Percentiles rank a stretch among this genome's conserved stretches.
Evolutionary conservation across 192 early-diverging fungal species (phyloP).

Genomic region (Rhizophagus prolifer): DNA sequence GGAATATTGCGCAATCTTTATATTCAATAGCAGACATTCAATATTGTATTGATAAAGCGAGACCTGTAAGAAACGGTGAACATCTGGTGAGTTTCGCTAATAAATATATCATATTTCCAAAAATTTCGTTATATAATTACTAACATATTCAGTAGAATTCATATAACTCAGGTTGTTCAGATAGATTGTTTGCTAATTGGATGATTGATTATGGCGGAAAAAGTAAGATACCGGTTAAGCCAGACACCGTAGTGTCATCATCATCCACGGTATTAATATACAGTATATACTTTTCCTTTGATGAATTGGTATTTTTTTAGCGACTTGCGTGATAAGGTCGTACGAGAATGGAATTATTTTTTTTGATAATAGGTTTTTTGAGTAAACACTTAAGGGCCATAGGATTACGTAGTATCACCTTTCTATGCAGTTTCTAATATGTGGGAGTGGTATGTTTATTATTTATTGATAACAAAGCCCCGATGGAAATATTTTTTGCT

Average conservation of each 20-base stretch:
- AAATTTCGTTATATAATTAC: not conserved
- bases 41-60: slow-evolving; percentile 57
- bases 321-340: slow-evolving; percentile 31
- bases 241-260: slow-evolving; percentile 46
- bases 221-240: slow-evolving; percentile 26
- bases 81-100: slow-evolving; percentile 40
- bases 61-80: slow-evolving; percentile 59
- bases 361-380: slow-evolving; percentile 41
- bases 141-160: slow-evolving; percentile 36
- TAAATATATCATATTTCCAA: not conserved
- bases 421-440: slow-evolving; percentile 81
- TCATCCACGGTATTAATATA: slow-evolving; percentile 42
- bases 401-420: slow-evolving; percentile 56
- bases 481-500: too few relatives aligned
- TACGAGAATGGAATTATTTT: too few relatives aligned
- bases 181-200: slow-evolving; percentile 34
- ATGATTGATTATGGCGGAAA: slow-evolving; percentile 63
- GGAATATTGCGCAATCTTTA: too few relatives aligned
- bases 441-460: slow-evolving; percentile 62
- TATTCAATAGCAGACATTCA: too few relatives aligned
- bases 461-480: not conserved
- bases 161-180: slow-evolving; percentile 70
- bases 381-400: slow-evolving; percentile 51
- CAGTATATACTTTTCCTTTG: slow-evolving; percentile 52
- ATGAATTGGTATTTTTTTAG: slow-evolving; percentile 38